phyloP scores from a whole-genome alignment of 169 alveolate species.

The Plasmodium cynomolgi region DNA sequence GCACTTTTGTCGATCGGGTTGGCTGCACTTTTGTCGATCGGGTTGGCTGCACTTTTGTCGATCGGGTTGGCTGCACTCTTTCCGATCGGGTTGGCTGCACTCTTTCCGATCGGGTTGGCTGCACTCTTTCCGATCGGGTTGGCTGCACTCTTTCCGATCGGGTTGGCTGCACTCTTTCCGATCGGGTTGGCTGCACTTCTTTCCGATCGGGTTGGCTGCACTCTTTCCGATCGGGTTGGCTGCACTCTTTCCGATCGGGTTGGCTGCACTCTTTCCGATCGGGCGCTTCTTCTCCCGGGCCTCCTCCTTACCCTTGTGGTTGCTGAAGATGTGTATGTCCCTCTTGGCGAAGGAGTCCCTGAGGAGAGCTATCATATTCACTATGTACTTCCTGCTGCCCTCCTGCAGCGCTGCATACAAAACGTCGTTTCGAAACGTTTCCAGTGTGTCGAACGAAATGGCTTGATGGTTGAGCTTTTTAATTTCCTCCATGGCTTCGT shows the following conservation, averaged over 20 bases:
- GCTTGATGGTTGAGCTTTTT: conserved; percentile 21
- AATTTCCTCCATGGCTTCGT: conserved; percentile 37
- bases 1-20: not conserved
- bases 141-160: not conserved
- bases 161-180: not conserved
- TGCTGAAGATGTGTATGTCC: conserved; percentile 32
- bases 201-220: not conserved
- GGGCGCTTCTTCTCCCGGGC: not conserved
- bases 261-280: no score
- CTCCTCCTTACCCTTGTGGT: not conserved
- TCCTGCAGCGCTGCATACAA: conserved; percentile 43
- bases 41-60: not conserved
- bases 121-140: not conserved
- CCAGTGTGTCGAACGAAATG: conserved; percentile 20
- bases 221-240: not conserved
- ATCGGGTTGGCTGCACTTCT: not conserved
- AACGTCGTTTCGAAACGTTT: conserved; percentile 70
- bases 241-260: not conserved
- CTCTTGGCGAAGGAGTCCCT: conserved; percentile 31
- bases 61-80: not conserved
- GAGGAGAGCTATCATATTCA: not conserved
- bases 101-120: not conserved
- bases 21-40: not conserved
- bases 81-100: not conserved
- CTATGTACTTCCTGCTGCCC: conserved; percentile 17